Evolutionary conservation across 1,284 basidiomycete genomes (phyloP).

Genomic region (Apiotrichum porosum): DNA sequence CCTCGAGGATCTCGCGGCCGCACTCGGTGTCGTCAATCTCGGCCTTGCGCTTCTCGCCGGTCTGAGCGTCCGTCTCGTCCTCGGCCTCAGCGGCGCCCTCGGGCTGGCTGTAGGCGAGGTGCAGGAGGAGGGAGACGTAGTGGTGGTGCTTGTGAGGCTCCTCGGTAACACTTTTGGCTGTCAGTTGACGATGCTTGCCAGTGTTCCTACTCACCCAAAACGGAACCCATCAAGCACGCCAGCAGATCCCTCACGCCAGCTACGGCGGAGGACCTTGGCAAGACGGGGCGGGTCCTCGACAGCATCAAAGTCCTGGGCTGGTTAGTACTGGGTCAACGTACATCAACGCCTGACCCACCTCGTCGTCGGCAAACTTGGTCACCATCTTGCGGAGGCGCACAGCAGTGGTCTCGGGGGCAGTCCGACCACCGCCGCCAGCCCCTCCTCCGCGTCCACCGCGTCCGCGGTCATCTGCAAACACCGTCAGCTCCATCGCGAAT

Average conservation of each 20-base stretch:
- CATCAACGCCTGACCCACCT: too few relatives aligned
- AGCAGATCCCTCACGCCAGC: constrained; percentile 58
- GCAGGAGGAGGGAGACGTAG: constrained; percentile 73
- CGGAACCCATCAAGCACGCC: constrained; percentile 65
- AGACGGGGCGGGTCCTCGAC: constrained; percentile 69
- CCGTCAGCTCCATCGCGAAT: constrained; percentile 2
- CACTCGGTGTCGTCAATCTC: constrained; percentile 49
- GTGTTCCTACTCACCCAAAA: constrained; percentile 55
- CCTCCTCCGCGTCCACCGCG: constrained; percentile 24
- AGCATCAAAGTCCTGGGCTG: constrained; percentile 33
- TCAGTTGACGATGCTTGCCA: not conserved
- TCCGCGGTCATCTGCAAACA: constrained; percentile 21
- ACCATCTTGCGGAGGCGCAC: constrained; percentile 65
- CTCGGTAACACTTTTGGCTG: constrained; percentile 68
- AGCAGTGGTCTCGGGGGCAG: constrained; percentile 61
- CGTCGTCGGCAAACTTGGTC: constrained; percentile 68
- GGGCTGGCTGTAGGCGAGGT: constrained; percentile 56
- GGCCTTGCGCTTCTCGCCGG: constrained; percentile 37
- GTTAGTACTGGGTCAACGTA: too few relatives aligned
- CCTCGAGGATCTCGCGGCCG: constrained; percentile 73
- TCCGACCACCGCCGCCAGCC: constrained; percentile 18
- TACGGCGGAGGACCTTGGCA: constrained; percentile 60
- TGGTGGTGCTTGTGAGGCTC: constrained; percentile 87
- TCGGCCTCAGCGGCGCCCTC: constrained; percentile 44
- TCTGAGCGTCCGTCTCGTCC: constrained; percentile 21